A percentile compares a stretch with the other conserved stretches of the same genome.
Evolutionary conservation across 768 basidiomycete genomes (phyloP).

Genomic region (Phylloporus sp.): DNA sequence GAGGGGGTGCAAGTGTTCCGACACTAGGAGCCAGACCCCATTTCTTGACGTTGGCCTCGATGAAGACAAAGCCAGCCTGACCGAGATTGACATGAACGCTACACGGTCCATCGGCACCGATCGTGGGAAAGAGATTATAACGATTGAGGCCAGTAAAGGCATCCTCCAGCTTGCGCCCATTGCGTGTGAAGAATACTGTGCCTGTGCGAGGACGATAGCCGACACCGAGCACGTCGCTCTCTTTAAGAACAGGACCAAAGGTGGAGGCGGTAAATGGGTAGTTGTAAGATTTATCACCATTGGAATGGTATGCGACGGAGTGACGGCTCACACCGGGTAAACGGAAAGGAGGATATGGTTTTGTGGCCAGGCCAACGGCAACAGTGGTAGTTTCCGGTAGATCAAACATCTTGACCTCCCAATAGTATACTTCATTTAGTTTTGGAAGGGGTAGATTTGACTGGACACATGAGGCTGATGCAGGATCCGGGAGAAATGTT

Average conservation of each 20-base stretch:
- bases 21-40: slow-evolving; percentile 98
- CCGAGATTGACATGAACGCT: slow-evolving; percentile 97
- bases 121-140: slow-evolving; percentile 95
- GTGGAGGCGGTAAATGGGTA: slow-evolving; percentile 87
- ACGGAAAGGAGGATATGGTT: slow-evolving; percentile 94
- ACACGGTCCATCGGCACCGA: slow-evolving; percentile 95
- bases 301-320: slow-evolving; percentile 94
- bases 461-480: slow-evolving; percentile 91
- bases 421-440: slow-evolving; percentile 98
- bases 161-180: slow-evolving; percentile 95
- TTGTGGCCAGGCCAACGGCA: slow-evolving; percentile 93
- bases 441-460: slow-evolving; percentile 96
- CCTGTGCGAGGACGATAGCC: slow-evolving; percentile 96
- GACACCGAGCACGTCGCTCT: slow-evolving; percentile 93
- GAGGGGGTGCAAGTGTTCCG: slow-evolving; percentile 95
- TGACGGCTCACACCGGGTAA: slow-evolving; percentile 82
- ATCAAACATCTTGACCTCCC: slow-evolving; percentile 99
- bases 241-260: slow-evolving; percentile 81
- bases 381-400: slow-evolving; percentile 83
- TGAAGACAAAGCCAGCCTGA: slow-evolving; percentile 97
- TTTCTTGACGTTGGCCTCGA: slow-evolving; percentile 99
- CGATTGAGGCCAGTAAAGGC: slow-evolving; percentile 86
- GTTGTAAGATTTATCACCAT: slow-evolving; percentile 95
- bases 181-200: slow-evolving; percentile 98
- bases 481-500: slow-evolving; percentile 95